Evolutionary conservation across 306 rosid species (phyloP), one percentile per base, ranked within the genome.

Genomic region (Alnus rubra): DNA sequence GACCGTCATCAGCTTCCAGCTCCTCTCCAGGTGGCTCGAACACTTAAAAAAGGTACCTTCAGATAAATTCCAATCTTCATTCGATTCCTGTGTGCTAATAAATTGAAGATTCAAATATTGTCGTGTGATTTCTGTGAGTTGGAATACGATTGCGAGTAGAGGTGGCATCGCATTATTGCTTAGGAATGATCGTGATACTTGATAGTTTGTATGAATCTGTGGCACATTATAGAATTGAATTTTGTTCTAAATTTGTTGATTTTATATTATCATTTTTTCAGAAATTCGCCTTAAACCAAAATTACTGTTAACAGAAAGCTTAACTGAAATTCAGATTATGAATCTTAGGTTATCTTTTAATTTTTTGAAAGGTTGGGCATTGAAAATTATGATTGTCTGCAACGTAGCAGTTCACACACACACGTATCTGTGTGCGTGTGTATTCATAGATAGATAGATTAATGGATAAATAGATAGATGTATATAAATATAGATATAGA

Each of bases 1-100:
- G 1, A 14, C 89, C 55, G 91, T 89, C 54, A 59, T 93, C 53
- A 84, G 78, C 31, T 89, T 93, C 87, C 96, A 93, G 23, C 76
- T 88, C 31, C 84, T 88, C 35, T 88, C 88, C 9, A 44, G 73
- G 68, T 87, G 93, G 93, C 79, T 93, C 42, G 85, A 89, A 28
- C 81, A 72, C 33, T 67, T 83, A 63, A 93, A 88, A 80, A 86
- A 88, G 93, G 96, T 92, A 52, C 23, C 5, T 42, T 19, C 49
- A 0, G 18, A 8, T 70, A n/a, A 35, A 5, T 28, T 59, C 33
- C 13, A 1, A 59, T 37, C 33, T 19, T 58, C 31, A 58, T 23
- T 58, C 10, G 52, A 12, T 49, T 49, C 52, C 52, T 49, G 52
- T 49, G 52, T 4, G 52, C 52, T 49, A 49, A 49, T 49, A 12